A percentile compares a stretch with the other conserved stretches of the same genome.
Conservation (phyloP, 2,329 filamentous ascomycete species). For the Clonostachys chloroleuca region DNA sequence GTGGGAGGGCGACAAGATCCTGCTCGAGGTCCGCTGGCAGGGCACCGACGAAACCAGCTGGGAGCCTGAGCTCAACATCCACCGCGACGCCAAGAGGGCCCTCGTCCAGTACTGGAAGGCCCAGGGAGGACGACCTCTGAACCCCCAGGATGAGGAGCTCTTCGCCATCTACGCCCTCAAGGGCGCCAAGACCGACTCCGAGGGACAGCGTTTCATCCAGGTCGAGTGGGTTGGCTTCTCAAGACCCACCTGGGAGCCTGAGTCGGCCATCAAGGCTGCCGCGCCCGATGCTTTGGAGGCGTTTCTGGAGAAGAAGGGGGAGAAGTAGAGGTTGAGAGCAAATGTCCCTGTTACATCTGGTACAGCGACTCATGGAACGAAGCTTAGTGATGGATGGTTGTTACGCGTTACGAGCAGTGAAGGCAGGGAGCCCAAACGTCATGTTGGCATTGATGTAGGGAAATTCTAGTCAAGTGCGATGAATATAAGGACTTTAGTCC, state of each 20-base stretch:
- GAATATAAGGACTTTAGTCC: too few relatives aligned
- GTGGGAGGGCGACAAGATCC: slow-evolving; percentile 17
- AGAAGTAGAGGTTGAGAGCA: too few relatives aligned
- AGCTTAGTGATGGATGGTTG: too few relatives aligned
- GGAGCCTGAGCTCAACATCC: slow-evolving; percentile 24
- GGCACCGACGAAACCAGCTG: slow-evolving; percentile 17
- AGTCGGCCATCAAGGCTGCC: slow-evolving; percentile 13
- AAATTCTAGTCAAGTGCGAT: too few relatives aligned
- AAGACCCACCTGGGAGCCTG: slow-evolving; percentile 22
- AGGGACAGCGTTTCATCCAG: slow-evolving; percentile 14
- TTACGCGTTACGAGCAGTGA: too few relatives aligned
- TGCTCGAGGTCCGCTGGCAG: slow-evolving; percentile 24
- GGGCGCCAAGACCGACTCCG: slow-evolving; percentile 14
- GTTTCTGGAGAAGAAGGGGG: slow-evolving; percentile 9
- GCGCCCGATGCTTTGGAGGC: slow-evolving; percentile 16
- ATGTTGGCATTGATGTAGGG: too few relatives aligned
- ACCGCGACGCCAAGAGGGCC: slow-evolving; percentile 19
- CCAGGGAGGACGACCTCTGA: slow-evolving; percentile 20
- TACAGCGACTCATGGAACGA: too few relatives aligned
- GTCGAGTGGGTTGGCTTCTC: slow-evolving; percentile 29
- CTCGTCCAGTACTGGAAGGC: slow-evolving; percentile 25
- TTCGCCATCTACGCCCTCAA: slow-evolving; percentile 24
- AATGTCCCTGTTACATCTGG: too few relatives aligned
- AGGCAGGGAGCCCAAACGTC: too few relatives aligned
- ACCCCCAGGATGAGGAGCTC: slow-evolving; percentile 18